phyloP scores from a whole-genome alignment of 352 stramenopile genomes.

The Blastocystis sp. region DNA sequence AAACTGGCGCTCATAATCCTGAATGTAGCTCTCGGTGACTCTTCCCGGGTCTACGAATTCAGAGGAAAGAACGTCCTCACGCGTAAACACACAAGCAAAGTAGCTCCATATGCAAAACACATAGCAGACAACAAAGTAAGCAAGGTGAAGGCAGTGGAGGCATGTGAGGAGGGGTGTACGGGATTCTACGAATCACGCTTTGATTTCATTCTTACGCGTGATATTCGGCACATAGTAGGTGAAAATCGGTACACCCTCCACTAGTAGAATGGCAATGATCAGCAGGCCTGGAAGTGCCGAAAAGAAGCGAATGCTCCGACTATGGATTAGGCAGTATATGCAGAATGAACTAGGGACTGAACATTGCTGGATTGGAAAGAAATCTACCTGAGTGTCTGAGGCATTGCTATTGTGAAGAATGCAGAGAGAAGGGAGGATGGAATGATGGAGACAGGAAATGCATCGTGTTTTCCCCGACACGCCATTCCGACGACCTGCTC shows the following conservation, averaged over 20 bases:
- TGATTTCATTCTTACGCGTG: not conserved
- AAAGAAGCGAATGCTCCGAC: conserved; percentile 12
- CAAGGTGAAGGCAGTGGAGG: not conserved
- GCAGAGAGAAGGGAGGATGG: too few species aligned
- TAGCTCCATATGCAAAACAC: conserved; percentile 59
- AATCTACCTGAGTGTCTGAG: too few species aligned
- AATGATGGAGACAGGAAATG: too few species aligned
- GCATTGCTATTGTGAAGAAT: too few species aligned
- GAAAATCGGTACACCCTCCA: not conserved
- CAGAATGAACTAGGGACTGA: conserved; percentile 40
- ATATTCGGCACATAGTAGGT: not conserved
- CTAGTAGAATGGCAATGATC: conserved; percentile 11
- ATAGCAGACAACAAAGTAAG: conserved; percentile 10
- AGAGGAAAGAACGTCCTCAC: not conserved
- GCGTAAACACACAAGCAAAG: conserved; percentile 54
- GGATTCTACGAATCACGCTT: not conserved
- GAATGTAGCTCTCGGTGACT: conserved; percentile 29
- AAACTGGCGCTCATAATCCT: conserved; percentile 31
- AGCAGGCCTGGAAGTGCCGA: conserved; percentile 38
- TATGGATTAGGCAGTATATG: not conserved
- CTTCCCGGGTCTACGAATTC: conserved; percentile 28
- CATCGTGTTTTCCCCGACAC: too few species aligned
- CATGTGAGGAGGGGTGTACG: not conserved
- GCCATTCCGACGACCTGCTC: too few species aligned
- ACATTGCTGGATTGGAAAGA: not conserved